Evolutionary conservation across 1,284 basidiomycete species (phyloP), one percentile per base, ranked within the genome.

Genomic region (Clitocybe nebularis): DNA sequence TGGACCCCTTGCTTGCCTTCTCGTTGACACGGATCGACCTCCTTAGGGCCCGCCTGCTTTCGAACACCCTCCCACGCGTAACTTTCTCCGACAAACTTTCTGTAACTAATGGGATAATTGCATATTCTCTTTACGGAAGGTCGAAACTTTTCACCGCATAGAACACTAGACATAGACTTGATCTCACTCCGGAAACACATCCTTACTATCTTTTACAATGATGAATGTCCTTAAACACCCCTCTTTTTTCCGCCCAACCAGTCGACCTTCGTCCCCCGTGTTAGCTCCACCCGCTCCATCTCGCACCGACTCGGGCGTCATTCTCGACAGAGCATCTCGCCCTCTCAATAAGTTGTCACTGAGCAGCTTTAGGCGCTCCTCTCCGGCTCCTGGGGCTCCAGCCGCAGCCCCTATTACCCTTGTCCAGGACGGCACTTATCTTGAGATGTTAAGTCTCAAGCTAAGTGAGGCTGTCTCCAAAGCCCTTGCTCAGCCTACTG

Each of bases 381-480:
- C 75, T 10, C 67, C 73, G 17, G 64, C 70, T 14, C 61, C 69
- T 5, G 55, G 61, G 2, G 57, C 68, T 13, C 54, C 61, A 3
- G 58, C 60, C 8, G 56, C 68, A 0, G 55, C 67, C 28, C 69
- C 74, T 2, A 53, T 68, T 2, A 67, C 77, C 5, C 72, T 83
- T 29, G 66, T 82, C 26, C 85, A 86, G 54, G 85, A 88, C 58
- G 83, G 82, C 40, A 84, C 83, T 4, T 89, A 88, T 60, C 71
- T 89, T 46, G 83, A 88, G 58, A 75, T 79, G 41, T 74, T 89
- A 36, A 72, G 79, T 51, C 69, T 89, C 43, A 87, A 82, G 58
- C 68, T 90, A 29, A 87, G 80, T 55, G 87, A 90, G 60, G 85
- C 82, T 0, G 83, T 86, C n/a, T 80, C 84, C 34, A 86, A 78